Evolutionary conservation across 768 basidiomycete genomes (phyloP), one percentile per base, ranked within the genome.

Genomic region (Mrakia frigida): DNA sequence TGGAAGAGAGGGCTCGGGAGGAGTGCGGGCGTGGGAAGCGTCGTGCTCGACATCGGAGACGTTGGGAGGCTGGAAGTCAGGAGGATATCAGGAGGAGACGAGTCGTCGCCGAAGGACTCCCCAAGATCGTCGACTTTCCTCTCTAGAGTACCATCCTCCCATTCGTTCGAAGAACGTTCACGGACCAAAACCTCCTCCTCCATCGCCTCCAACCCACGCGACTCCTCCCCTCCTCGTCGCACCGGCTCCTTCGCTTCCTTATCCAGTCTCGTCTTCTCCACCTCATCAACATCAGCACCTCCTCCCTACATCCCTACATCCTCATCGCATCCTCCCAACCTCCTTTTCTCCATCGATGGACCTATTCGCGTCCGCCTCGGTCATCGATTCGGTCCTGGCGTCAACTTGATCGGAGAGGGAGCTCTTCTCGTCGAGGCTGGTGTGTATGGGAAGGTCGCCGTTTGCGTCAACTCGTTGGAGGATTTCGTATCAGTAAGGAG

Each of bases 231-330:
- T 16, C 56, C 56, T n/a, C 56, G 56, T 56, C 56, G n/a, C 50
- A 23, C 33, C 70, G 70, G 73, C 18, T 72, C 70, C 25, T 72
- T 50, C 70, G 60, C 75, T 28, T 71, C 75, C 43, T 43, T 76
- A 31, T 63, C 56, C 33, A 61, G 60, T 53, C 50, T 67, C 37
- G 52, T 71, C 25, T 23, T 37, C 65, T 59, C 70, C 31, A 39
- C 61, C 61, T 35, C 37, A 21, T 56, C 70, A 1, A 41, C 72
- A 18, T 39, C 71, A 63, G 70, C 60, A 6, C 39, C 33, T 6
- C 18, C 73, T 46, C 46, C 61, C 35, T 41, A 35, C 60, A 16
- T 52, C 11, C 65, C 71, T 31, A 14, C 46, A 16, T 50, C 46
- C 9, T 33, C 3, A 23, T 37, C 33, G 9, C 31, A 72, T 23